A percentile compares a stretch with the other conserved stretches of the same genome.
phyloP scores from a whole-genome alignment of 2,329 filamentous ascomycete genomes.

The Corynespora cassiicola region DNA sequence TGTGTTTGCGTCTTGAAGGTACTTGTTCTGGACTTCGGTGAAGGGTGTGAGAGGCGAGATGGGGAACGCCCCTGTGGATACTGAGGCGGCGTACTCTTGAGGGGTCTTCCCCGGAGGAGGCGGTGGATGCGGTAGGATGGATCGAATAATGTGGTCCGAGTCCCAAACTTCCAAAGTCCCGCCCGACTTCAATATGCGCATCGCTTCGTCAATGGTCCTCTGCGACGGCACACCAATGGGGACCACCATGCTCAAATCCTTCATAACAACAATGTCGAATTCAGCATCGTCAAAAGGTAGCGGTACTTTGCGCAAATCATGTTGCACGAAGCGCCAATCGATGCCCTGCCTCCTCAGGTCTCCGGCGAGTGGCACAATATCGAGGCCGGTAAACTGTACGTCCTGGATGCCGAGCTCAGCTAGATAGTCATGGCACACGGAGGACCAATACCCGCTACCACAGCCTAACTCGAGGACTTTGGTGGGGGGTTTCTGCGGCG shows the following conservation, averaged over 20 bases:
- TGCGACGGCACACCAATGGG: constrained; percentile 62
- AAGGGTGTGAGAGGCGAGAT: constrained; percentile 85
- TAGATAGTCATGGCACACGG: constrained; percentile 84
- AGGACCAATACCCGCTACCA: constrained; percentile 88
- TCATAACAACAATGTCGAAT: constrained; percentile 89
- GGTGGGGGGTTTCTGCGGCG: constrained; percentile 71
- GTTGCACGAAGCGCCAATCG: constrained; percentile 87
- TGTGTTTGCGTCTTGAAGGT: constrained; percentile 79
- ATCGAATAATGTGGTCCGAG: constrained; percentile 82
- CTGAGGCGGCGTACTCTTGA: constrained; percentile 68
- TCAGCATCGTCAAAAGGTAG: constrained; percentile 80
- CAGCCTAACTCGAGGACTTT: constrained; percentile 87
- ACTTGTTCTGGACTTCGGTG: constrained; percentile 80
- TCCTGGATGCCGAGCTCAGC: constrained; percentile 69
- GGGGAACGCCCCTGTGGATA: constrained; percentile 78
- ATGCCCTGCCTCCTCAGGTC: constrained; percentile 74
- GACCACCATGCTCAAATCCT: constrained; percentile 78
- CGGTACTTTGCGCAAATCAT: constrained; percentile 78
- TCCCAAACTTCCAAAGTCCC: constrained; percentile 91
- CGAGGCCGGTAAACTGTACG: constrained; percentile 81
- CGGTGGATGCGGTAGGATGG: constrained; percentile 79
- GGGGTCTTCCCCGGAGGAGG: constrained; percentile 63
- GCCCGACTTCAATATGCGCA: constrained; percentile 77
- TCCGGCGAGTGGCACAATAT: constrained; percentile 76
- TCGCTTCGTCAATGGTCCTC: constrained; percentile 71